Evolutionary conservation across 2,329 filamentous ascomycete genomes (phyloP), one percentile per base, ranked within the genome.

Genomic region (Colletotrichum paranaense): DNA sequence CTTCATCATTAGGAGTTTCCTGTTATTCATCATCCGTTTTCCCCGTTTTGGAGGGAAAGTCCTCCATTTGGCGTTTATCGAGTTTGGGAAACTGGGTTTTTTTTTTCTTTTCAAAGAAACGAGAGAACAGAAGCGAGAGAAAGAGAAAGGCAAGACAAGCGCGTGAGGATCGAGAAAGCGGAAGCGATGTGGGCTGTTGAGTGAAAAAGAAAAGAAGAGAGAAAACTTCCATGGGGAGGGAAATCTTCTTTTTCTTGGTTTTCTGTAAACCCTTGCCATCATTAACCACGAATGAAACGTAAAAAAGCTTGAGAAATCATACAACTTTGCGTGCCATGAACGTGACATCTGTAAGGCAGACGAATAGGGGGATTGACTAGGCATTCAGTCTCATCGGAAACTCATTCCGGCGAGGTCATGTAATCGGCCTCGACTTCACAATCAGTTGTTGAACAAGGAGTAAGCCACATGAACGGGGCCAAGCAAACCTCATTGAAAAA

Each of bases 1-100:
- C 71, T 73, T 73, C 60, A 73, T 73, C 67, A 71, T 73, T 71
- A 62, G 71, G 71, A 73, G 71, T 73, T 70, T 55, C 60, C 53
- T 58, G 63, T 56, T 66, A 19, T 72, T 67, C 56, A 49, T 59
- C 16, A 11, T 52, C 56, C 14, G 4, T 22, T 62, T 64, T 26
- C 32, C 22, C 14, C 32, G 28, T 56, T 30, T 30, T 19, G 14
- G 35, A 19, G 24, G 24, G 28, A 62, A 62, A 56, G 46, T 66
- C 56, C 55, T 35, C 35, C 32, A 52, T 11, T 49, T 49, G 71
- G 71, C 71, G 71, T 73, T 73, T 59, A 49, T 73, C 62, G 71
- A 73, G 71, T 73, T 64, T 64, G 55, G 67, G 71, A 55, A 28
- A 66, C n/a, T 49, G 42, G 19, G 19, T 26, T 16, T 9, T 35